phyloP scores from a whole-genome alignment of 441 rosid species.

The Pelargonium fulgidum region DNA sequence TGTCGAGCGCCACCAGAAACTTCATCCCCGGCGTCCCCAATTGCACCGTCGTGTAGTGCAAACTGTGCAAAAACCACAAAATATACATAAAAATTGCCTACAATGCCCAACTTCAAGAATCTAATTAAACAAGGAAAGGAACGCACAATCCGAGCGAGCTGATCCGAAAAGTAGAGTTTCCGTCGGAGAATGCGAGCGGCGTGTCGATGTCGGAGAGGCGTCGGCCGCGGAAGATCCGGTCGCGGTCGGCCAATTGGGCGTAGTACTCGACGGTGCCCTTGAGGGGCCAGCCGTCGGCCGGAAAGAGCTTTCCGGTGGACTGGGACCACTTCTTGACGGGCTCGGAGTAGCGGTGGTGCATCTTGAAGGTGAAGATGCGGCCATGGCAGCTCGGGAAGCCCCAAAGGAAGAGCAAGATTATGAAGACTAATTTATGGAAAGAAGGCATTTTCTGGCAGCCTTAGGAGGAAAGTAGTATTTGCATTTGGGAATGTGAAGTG shows the following conservation, averaged over 20 bases:
- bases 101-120: neutral
- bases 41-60: constrained; percentile 81
- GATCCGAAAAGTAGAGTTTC: constrained; percentile 64
- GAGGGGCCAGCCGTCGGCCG: constrained; percentile 36
- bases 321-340: constrained; percentile 49
- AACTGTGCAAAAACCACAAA: constrained; percentile 28
- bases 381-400: constrained; percentile 33
- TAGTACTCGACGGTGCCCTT: constrained; percentile 66
- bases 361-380: constrained; percentile 71
- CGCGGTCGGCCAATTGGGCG: constrained; percentile 55
- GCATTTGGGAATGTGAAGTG: constrained; percentile 10
- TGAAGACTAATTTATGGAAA: constrained; percentile 28
- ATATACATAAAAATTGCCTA: constrained; percentile 6
- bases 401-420: constrained; percentile 33
- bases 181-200: constrained; percentile 58
- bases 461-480: constrained; percentile 12
- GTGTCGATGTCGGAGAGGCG: constrained; percentile 35
- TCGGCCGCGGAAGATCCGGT: constrained; percentile 52
- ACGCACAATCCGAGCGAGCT: constrained; percentile 78
- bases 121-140: constrained; percentile 6
- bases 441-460: constrained; percentile 20
- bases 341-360: constrained; percentile 77
- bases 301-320: constrained; percentile 28
- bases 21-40: constrained; percentile 77
- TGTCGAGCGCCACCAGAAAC: constrained; percentile 84